phyloP scores from a whole-genome alignment of 441 rosid genomes.

The Corymbia calophylla region DNA sequence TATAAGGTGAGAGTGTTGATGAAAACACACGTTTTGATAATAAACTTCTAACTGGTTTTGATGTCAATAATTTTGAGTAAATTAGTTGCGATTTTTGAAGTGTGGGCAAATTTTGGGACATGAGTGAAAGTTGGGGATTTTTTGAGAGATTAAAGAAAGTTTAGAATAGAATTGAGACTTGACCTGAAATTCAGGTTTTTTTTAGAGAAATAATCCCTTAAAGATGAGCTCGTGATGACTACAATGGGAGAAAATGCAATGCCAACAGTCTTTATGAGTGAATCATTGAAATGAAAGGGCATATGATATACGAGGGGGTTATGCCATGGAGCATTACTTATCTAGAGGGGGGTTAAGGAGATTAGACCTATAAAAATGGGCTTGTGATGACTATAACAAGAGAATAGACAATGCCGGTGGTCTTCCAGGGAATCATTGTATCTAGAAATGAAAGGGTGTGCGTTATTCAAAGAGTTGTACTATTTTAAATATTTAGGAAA shows the following conservation, averaged over 20 bases:
- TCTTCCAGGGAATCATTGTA: accelerated
- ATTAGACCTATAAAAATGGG: neutral
- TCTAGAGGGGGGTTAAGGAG: too few relatives aligned
- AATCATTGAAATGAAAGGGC: neutral
- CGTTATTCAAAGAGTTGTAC: too few relatives aligned
- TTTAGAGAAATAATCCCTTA: neutral
- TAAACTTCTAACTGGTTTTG: accelerated
- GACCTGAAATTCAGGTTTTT: accelerated
- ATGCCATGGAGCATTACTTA: neutral
- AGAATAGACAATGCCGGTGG: neutral
- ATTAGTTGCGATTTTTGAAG: neutral
- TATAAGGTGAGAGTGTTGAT: accelerated
- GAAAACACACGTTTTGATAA: accelerated
- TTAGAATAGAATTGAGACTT: neutral
- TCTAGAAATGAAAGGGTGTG: too few relatives aligned
- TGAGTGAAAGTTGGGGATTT: accelerated
- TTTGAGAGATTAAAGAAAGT: accelerated
- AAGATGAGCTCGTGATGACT: neutral
- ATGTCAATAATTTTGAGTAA: too few relatives aligned
- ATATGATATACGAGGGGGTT: neutral
- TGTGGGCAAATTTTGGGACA: neutral
- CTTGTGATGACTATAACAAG: neutral
- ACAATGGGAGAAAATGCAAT: accelerated
- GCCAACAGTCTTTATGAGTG: neutral
- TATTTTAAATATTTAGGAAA: too few relatives aligned